Percentiles rank a stretch among this genome's conserved stretches.
Evolutionary conservation across 2,329 filamentous ascomycete genomes (phyloP).

Genomic region (Penicillium frequentans): DNA sequence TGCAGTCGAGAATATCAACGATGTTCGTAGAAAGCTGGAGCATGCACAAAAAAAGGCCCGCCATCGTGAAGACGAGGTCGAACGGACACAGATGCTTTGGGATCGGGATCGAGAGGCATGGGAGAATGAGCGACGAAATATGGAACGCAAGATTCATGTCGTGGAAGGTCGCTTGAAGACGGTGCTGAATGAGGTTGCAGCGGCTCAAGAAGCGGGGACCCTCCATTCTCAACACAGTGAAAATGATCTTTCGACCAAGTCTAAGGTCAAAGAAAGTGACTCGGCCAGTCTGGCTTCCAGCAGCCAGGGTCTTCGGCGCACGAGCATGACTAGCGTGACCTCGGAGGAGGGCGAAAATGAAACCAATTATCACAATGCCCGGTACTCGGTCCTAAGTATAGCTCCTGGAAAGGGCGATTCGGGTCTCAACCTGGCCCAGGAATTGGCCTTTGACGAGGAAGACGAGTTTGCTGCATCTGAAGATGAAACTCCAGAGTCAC

Average conservation of each 20-base stretch:
- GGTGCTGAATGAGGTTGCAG: constrained; percentile 77
- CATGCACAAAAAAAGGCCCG: constrained; percentile 73
- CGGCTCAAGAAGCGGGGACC: constrained; percentile 35
- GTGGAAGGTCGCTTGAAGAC: constrained; percentile 81
- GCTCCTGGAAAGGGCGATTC: constrained; percentile 56
- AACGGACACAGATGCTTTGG: constrained; percentile 77
- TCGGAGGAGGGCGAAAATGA: constrained; percentile 51
- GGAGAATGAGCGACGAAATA: constrained; percentile 77
- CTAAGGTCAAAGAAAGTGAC: constrained; percentile 64
- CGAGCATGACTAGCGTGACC: constrained; percentile 54
- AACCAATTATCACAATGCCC: constrained; percentile 56
- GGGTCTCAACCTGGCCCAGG: constrained; percentile 81
- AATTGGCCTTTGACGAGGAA: constrained; percentile 82
- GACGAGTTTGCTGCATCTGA: constrained; percentile 64
- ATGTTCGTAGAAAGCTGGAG: constrained; percentile 77
- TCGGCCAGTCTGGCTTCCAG: constrained; percentile 70
- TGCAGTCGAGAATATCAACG: constrained; percentile 68
- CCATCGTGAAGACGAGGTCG: constrained; percentile 77
- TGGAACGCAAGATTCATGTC: constrained; percentile 85
- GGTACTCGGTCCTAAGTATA: constrained; percentile 70
- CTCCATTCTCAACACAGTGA: constrained; percentile 52
- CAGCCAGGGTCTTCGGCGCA: constrained; percentile 62
- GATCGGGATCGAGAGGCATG: constrained; percentile 79
- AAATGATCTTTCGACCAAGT: constrained; percentile 60
- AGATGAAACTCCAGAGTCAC: constrained; percentile 62